These are phyloP conservation scores for Brettanomyces naardenensis DNA, from an alignment of 805 yeast species.

Conservation along the genomic window DNA sequence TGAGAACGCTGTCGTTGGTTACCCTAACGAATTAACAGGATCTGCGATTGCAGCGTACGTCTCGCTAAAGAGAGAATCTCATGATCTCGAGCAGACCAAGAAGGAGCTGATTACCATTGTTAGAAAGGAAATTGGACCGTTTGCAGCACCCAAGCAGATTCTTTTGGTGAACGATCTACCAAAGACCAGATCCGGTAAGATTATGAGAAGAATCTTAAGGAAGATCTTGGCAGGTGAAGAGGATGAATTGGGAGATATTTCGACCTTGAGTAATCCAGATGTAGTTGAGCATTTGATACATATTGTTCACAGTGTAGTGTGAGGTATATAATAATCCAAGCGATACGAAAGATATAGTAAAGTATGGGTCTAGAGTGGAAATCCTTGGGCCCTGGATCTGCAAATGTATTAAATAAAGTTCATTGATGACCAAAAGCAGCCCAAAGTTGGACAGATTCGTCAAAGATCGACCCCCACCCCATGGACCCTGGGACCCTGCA, in stretches of 20 bases:
- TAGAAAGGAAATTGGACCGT: constrained; percentile 75
- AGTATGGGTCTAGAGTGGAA: too few species aligned
- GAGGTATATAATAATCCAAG: too few species aligned
- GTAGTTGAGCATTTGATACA: constrained; percentile 61
- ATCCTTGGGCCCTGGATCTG: too few species aligned
- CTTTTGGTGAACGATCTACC: constrained; percentile 71
- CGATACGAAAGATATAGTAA: too few species aligned
- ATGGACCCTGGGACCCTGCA: too few species aligned
- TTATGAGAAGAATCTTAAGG: constrained; percentile 80
- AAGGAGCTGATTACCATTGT: constrained; percentile 62
- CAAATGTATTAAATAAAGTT: too few species aligned
- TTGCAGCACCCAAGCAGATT: constrained; percentile 76
- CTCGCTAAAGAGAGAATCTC: constrained; percentile 44
- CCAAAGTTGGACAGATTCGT: too few species aligned
- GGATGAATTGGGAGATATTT: constrained; percentile 73
- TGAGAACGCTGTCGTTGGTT: constrained; percentile 80
- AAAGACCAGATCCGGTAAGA: constrained; percentile 81
- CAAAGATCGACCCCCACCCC: too few species aligned
- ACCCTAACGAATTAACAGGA: constrained; percentile 76
- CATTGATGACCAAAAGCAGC: too few species aligned
- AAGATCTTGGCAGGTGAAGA: constrained; percentile 69
- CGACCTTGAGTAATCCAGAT: constrained; percentile 71
- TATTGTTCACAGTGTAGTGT: constrained; percentile 34
- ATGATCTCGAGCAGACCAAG: constrained; percentile 46
- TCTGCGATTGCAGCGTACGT: constrained; percentile 82